Conservation (phyloP, 2,329 filamentous ascomycete genomes). For the Phymatotrichopsis omnivora region DNA sequence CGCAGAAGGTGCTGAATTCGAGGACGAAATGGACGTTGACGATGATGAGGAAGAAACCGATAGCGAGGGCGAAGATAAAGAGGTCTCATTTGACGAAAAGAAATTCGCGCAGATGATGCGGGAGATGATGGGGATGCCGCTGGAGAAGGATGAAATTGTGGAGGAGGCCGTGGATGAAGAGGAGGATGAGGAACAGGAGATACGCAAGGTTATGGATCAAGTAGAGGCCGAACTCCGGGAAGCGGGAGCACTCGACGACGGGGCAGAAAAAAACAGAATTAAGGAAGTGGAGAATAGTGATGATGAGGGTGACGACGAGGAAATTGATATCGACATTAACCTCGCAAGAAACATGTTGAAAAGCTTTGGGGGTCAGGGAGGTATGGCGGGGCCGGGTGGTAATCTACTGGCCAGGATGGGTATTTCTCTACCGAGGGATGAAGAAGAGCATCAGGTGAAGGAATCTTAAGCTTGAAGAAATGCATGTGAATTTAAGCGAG, state of each 20-base stretch:
- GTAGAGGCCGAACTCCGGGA: constrained; percentile 64
- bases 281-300: constrained; percentile 40
- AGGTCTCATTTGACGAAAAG: constrained; percentile 70
- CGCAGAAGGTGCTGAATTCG: constrained; percentile 62
- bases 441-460: constrained; percentile 52
- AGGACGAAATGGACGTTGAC: constrained; percentile 43
- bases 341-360: constrained; percentile 84
- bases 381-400: constrained; percentile 72
- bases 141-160: neutral
- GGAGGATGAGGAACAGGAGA: constrained; percentile 50
- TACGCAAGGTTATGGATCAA: constrained; percentile 53
- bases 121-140: constrained; percentile 63
- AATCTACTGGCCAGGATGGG: constrained; percentile 85
- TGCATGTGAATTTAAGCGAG: neutral
- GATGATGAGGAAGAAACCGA: constrained; percentile 57
- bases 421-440: constrained; percentile 68
- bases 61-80: constrained; percentile 59
- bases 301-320: constrained; percentile 41
- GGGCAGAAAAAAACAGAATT: constrained; percentile 12
- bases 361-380: constrained; percentile 82
- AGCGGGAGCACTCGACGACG: constrained; percentile 49
- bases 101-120: constrained; percentile 82
- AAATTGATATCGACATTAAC: constrained; percentile 72
- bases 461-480: constrained; percentile 32
- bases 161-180: constrained; percentile 32